Conservation (phyloP, 2,329 filamentous ascomycete species). For the Neofusicoccum sp. region DNA sequence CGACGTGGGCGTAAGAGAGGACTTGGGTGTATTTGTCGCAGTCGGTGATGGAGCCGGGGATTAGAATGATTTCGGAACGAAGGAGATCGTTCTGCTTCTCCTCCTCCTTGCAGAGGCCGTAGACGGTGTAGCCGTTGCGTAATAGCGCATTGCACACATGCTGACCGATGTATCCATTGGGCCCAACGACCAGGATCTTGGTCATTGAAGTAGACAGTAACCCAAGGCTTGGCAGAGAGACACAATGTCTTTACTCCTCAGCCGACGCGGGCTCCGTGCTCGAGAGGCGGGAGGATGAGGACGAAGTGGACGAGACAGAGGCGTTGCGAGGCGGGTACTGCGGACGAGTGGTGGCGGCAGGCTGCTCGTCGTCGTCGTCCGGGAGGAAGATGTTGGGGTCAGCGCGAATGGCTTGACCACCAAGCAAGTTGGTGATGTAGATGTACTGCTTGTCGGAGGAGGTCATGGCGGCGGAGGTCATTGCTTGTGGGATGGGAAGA, state of each 20-base stretch:
- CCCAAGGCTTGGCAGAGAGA: neutral
- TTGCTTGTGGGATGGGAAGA: neutral
- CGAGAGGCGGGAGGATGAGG: constrained; percentile 3
- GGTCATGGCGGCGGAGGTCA: neutral
- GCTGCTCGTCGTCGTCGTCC: constrained; percentile 13
- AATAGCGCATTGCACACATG: constrained; percentile 29
- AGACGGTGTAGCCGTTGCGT: constrained; percentile 38
- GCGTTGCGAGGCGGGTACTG: constrained; percentile 9
- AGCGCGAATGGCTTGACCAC: constrained; percentile 19
- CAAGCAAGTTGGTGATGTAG: constrained; percentile 24
- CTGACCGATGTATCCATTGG: constrained; percentile 38
- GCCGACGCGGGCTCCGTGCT: neutral
- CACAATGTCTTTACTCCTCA: neutral
- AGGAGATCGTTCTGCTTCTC: constrained; percentile 36
- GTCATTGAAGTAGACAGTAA: constrained; percentile 28
- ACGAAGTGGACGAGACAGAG: constrained; percentile 14
- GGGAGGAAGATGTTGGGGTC: constrained; percentile 15
- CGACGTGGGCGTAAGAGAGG: constrained; percentile 29
- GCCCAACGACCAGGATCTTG: constrained; percentile 37
- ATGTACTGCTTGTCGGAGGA: constrained; percentile 19
- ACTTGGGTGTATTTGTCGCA: constrained; percentile 7
- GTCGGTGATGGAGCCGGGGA: constrained; percentile 30
- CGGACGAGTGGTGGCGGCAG: neutral
- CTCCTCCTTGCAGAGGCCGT: constrained; percentile 37
- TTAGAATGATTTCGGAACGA: constrained; percentile 36